Percentiles rank a stretch among this genome's conserved stretches.
These are phyloP conservation scores for Protea cynaroides DNA, from an alignment of 164 flowering plant species.

Conservation along the genomic window DNA sequence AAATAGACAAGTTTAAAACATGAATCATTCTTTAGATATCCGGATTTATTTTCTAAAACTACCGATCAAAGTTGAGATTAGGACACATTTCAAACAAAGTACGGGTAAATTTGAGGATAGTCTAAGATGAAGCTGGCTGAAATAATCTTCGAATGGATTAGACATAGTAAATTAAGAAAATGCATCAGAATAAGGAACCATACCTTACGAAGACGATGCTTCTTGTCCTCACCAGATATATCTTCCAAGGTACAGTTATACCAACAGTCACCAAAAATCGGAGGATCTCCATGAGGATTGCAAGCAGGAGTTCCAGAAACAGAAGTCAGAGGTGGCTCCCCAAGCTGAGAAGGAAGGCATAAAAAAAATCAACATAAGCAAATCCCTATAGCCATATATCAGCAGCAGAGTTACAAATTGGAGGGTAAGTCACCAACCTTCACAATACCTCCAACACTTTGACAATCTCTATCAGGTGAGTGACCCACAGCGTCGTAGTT, in stretches of 20 bases:
- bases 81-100: too few relatives aligned
- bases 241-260: slow-evolving; percentile 94
- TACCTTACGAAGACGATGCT: slow-evolving; percentile 88
- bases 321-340: slow-evolving; percentile 72
- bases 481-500: slow-evolving; percentile 87
- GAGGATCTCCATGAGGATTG: slow-evolving; percentile 90
- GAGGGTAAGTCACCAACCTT: slow-evolving; percentile 53
- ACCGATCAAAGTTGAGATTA: too few relatives aligned
- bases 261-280: slow-evolving; percentile 93
- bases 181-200: neutral
- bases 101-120: neutral
- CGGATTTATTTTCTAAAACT: too few relatives aligned
- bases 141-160: neutral
- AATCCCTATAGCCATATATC: neutral
- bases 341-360: slow-evolving; percentile 46
- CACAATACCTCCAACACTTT: slow-evolving; percentile 63
- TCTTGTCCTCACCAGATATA: slow-evolving; percentile 86
- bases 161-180: neutral
- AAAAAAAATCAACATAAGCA: slow-evolving; percentile 7
- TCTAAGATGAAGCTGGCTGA: neutral
- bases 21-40: too few relatives aligned
- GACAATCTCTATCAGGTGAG: slow-evolving; percentile 71
- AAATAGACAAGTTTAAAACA: too few relatives aligned
- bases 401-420: neutral
- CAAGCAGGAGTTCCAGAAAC: slow-evolving; percentile 59